These are phyloP conservation scores for Flaveria robusta DNA, from an alignment of 129 eudicot genomes.

Conservation along the genomic window DNA sequence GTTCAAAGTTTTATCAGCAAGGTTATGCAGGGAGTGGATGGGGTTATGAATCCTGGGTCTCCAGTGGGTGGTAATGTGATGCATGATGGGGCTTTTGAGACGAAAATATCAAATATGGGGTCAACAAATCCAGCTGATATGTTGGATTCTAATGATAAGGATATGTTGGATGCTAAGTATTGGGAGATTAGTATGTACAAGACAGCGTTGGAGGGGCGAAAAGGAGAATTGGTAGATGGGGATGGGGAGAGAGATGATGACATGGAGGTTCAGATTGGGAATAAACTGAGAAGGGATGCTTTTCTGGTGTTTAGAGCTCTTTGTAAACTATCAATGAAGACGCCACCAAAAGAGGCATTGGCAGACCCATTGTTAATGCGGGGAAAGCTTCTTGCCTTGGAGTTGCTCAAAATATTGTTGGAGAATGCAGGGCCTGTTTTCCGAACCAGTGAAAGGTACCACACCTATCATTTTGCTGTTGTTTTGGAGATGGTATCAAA, in stretches of 20 bases:
- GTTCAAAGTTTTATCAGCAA: constrained; percentile 96
- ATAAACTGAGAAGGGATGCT: constrained; percentile 92
- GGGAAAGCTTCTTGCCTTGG: constrained; percentile 95
- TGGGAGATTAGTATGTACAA: constrained; percentile 99
- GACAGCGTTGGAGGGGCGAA: constrained; percentile 95
- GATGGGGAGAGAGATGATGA: constrained; percentile 91
- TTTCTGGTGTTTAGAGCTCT: constrained; percentile 94
- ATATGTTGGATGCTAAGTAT: constrained; percentile 98
- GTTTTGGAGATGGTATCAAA: neutral
- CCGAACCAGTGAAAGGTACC: constrained; percentile 97
- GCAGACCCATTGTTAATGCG: constrained; percentile 89
- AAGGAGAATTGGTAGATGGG: constrained; percentile 96
- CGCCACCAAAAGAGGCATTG: constrained; percentile 90
- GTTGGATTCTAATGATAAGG: constrained; percentile 97
- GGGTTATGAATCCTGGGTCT: constrained; percentile 68
- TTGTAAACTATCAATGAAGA: constrained; percentile 96
- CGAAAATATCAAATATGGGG: constrained; percentile 69
- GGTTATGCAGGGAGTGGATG: constrained; percentile 91
- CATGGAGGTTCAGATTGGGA: constrained; percentile 97
- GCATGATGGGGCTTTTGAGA: constrained; percentile 98
- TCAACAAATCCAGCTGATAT: constrained; percentile 93
- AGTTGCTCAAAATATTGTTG: constrained; percentile 95
- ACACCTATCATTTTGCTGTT: neutral
- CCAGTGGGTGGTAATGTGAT: constrained; percentile 52
- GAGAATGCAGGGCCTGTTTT: constrained; percentile 98